These are phyloP conservation scores for Phytophthora boehmeriae DNA, from an alignment of 352 stramenopile genomes.

Conservation along the genomic window DNA sequence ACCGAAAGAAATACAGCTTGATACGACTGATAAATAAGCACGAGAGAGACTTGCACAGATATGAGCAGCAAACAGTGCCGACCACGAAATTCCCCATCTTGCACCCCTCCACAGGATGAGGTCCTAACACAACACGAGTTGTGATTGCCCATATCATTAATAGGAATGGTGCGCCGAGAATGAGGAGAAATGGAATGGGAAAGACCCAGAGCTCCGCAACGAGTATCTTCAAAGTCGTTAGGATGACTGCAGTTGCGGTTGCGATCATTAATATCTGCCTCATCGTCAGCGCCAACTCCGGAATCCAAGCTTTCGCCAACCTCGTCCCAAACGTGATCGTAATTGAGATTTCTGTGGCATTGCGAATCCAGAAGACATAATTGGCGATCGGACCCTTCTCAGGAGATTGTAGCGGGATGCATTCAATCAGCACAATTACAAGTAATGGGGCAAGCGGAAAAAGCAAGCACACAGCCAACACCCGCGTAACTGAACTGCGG, in stretches of 20 bases:
- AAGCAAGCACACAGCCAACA: conserved; percentile 10
- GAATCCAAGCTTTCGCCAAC: conserved; percentile 12
- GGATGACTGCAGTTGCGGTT: not conserved
- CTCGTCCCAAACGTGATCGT: conserved; percentile 2
- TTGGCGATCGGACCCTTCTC: conserved; percentile 16
- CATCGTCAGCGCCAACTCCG: conserved; percentile 3
- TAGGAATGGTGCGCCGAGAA: conserved; percentile 22
- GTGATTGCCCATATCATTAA: conserved; percentile 10
- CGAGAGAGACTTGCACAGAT: conserved; percentile 28
- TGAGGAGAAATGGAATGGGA: conserved; percentile 37
- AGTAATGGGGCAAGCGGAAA: conserved; percentile 10
- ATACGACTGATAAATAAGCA: conserved; percentile 42
- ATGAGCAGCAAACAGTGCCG: conserved; percentile 25
- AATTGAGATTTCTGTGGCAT: not conserved
- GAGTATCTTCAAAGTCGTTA: conserved; percentile 5
- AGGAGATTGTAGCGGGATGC: conserved; percentile 1
- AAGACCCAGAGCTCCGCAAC: conserved; percentile 36
- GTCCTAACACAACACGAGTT: conserved; percentile 3
- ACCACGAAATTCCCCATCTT: conserved; percentile 22
- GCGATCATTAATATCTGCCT: conserved; percentile 10
- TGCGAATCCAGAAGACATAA: conserved; percentile 26
- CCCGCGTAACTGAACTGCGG: not conserved
- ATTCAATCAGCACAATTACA: conserved; percentile 9
- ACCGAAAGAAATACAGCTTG: conserved; percentile 36
- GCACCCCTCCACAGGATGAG: conserved; percentile 6